Base-by-base conservation (phyloP, 2,329 filamentous ascomycete genomes). In the Paracamarosporium sp. region DNA sequence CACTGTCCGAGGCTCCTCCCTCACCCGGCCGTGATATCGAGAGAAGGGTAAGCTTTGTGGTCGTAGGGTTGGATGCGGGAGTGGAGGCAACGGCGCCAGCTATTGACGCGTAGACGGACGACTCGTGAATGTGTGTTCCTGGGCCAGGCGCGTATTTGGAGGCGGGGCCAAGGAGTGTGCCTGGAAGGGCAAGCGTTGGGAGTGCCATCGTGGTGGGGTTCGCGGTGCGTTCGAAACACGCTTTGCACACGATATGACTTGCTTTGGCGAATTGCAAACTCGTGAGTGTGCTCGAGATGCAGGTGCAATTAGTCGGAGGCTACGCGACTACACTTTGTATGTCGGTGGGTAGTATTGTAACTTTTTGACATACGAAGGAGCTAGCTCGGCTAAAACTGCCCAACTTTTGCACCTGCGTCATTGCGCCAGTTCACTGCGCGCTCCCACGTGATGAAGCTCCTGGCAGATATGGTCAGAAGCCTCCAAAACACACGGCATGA, bases 101-200 rank as follows among this genome's bases (percentile, higher is more conserved):
- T 60, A 97, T 88, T 20, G 93, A 97, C 58, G 93, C 89, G 76
- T 90, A 90, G 66, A 97, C 86, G 57, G 88, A 85, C 61, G 86
- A 83, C 62, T 90, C 83, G 78, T 92, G 85, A 64, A 96, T 83
- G 76, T 98, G 92, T 0, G 93, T 97, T 64, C 94, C 95, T 11
- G 91, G 82, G 13, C 94, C 94, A 27, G 92, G 85, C 38, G 84
- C 79, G 77, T 90, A 93, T 64, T 87, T 85, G 54, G 84, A 81
- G 17, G 83, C 78, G 17, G 89, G 79, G 28, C 91, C 93, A 38
- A 99, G 86, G 44, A 88, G 80, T 74, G 95, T 91, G 73, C 95
- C 95, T 11, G 95, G 95, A 46, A 96, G 84, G 53, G 89, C 91
- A 66, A 92, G 57, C 4, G 72, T 61, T 13, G 75, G 74, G 35